phyloP scores from a whole-genome alignment of 768 basidiomycete species.

The Guyanaporus albipodus region DNA sequence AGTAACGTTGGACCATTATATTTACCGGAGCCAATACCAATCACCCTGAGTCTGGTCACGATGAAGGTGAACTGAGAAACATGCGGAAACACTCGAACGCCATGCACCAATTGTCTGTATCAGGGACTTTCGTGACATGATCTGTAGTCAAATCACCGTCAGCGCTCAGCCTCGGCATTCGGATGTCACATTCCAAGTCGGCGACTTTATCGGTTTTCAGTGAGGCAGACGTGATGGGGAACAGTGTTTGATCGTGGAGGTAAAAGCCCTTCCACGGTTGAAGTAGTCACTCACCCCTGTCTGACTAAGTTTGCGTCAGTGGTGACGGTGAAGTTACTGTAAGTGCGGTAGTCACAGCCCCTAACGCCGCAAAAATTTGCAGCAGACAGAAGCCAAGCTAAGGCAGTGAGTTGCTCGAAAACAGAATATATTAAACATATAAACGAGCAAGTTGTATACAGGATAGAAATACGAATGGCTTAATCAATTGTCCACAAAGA shows the following conservation, averaged over 20 bases:
- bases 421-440: conserved; percentile 13
- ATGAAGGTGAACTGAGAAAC: conserved; percentile 4
- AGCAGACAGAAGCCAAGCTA: no score
- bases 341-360: no score
- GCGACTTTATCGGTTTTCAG: conserved; percentile 18
- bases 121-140: conserved; percentile 51
- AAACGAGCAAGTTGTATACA: conserved; percentile 4
- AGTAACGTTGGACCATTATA: conserved; percentile 66
- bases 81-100: background rate
- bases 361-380: no score
- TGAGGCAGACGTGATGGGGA: conserved; percentile 12
- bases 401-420: no score
- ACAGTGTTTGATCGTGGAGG: no score
- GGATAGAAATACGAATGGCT: background rate
- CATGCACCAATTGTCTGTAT: conserved; percentile 63
- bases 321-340: conserved; percentile 17
- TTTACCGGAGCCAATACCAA: conserved; percentile 34
- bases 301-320: conserved; percentile 18
- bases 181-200: conserved; percentile 26
- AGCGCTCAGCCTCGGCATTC: background rate
- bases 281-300: conserved; percentile 9
- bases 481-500: conserved; percentile 13
- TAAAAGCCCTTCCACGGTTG: no score
- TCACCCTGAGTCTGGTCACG: conserved; percentile 49
- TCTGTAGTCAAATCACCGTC: conserved; percentile 49